These are phyloP conservation scores for Pleurotus citrinopileatus DNA, from an alignment of 768 basidiomycete genomes.

Conservation along the genomic window DNA sequence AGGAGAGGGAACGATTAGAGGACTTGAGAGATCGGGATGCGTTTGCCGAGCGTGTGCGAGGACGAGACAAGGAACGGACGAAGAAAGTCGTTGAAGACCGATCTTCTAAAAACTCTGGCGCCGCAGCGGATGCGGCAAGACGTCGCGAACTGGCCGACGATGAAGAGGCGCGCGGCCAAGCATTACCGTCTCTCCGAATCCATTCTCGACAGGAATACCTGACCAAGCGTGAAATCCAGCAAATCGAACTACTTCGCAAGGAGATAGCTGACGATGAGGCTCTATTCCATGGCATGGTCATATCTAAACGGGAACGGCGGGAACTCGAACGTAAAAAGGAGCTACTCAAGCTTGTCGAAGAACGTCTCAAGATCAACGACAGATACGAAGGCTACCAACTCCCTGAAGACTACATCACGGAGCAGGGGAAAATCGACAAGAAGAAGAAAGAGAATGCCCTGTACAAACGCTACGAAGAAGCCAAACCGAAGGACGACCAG, in stretches of 20 bases:
- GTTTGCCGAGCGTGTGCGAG: constrained; percentile 84
- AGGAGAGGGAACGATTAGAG: constrained; percentile 70
- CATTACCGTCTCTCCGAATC: constrained; percentile 72
- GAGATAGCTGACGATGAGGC: constrained; percentile 95
- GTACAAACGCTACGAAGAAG: constrained; percentile 94
- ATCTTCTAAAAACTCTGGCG: constrained; percentile 71
- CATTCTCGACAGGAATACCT: constrained; percentile 95
- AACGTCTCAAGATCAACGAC: constrained; percentile 91
- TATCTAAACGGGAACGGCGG: constrained; percentile 76
- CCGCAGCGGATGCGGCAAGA: constrained; percentile 79
- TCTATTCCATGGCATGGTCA: constrained; percentile 86
- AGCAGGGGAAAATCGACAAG: constrained; percentile 97
- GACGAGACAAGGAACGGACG: constrained; percentile 79
- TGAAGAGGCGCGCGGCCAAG: constrained; percentile 47
- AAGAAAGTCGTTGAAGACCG: constrained; percentile 93
- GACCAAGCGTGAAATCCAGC: constrained; percentile 93
- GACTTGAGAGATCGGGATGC: constrained; percentile 89
- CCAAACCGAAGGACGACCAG: constrained; percentile 86
- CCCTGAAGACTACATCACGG: constrained; percentile 97
- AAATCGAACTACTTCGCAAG: constrained; percentile 87
- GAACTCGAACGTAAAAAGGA: constrained; percentile 94
- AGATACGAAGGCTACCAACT: constrained; percentile 95
- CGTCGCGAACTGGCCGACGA: constrained; percentile 84
- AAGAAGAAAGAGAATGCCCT: constrained; percentile 92
- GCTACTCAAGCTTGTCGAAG: constrained; percentile 87